Percentiles rank a stretch among this genome's conserved stretches.
Evolutionary conservation across 106 monocot species (phyloP).

Genomic region (Chionographis japonica): DNA sequence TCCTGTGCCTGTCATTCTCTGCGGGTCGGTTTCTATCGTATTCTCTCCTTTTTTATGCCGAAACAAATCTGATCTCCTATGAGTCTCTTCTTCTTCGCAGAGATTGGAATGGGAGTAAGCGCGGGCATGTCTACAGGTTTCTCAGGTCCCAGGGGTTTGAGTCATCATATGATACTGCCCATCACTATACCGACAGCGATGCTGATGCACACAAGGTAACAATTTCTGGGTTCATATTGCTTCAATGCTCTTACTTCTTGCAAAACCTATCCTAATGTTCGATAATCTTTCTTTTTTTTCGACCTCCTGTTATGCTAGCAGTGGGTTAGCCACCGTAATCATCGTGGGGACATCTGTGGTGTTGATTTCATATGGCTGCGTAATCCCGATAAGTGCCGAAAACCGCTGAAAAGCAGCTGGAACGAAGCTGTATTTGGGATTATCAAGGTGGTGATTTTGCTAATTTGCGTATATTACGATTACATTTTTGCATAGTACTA

Average conservation of each 20-base stretch:
- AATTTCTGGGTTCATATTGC: neutral
- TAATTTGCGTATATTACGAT: neutral
- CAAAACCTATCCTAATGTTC: neutral
- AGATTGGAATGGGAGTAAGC: conserved; percentile 99
- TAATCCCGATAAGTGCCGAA: conserved; percentile 67
- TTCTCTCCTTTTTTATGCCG: neutral
- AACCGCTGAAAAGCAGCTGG: conserved; percentile 82
- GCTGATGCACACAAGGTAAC: conserved; percentile 92
- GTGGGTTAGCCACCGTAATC: conserved; percentile 99
- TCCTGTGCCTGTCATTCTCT: conserved; percentile 81
- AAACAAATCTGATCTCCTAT: neutral
- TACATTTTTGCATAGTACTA: no score
- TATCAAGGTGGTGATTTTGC: conserved; percentile 52
- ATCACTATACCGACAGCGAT: conserved; percentile 86
- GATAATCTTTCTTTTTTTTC: neutral
- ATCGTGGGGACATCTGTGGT: conserved; percentile 94
- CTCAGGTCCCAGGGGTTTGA: conserved; percentile 92
- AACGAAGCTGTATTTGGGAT: conserved; percentile 87
- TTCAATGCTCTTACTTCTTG: neutral
- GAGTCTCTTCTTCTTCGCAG: conserved; percentile 27
- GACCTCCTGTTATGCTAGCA: conserved; percentile 5
- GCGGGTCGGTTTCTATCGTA: conserved; percentile 59
- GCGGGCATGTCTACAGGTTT: conserved; percentile 95
- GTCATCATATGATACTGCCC: conserved; percentile 95
- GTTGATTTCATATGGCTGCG: conserved; percentile 99